Percentiles rank a stretch among this genome's conserved stretches.
These are phyloP conservation scores for Lomentospora prolificans DNA, from an alignment of 2,329 filamentous ascomycete species.

Conservation along the genomic window DNA sequence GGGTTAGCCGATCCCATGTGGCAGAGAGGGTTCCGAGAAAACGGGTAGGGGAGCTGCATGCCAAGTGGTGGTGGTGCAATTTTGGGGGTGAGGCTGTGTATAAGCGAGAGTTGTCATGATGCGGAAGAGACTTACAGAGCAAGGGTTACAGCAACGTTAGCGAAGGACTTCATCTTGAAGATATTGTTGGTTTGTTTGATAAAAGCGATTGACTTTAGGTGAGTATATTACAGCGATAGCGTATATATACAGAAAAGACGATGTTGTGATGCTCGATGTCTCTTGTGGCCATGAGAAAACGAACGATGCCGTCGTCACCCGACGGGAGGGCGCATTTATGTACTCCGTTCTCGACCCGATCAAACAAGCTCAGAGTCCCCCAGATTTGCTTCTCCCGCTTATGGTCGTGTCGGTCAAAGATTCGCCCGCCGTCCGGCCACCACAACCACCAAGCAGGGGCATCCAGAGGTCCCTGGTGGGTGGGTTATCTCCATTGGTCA, in stretches of 20 bases:
- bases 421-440: neutral
- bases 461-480: neutral
- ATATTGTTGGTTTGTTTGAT: neutral
- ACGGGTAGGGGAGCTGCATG: too few species aligned
- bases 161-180: slow-evolving; percentile 5
- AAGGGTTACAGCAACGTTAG: neutral
- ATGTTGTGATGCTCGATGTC: neutral
- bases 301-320: neutral
- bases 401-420: neutral
- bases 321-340: neutral
- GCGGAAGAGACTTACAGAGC: neutral
- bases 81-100: too few species aligned
- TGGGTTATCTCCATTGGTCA: slow-evolving; percentile 3
- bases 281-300: too few species aligned
- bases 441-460: too few species aligned
- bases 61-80: too few species aligned
- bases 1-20: neutral
- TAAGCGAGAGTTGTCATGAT: too few species aligned
- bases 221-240: neutral
- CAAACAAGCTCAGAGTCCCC: too few species aligned
- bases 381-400: neutral
- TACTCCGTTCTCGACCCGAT: too few species aligned
- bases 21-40: too few species aligned
- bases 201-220: slow-evolving; percentile 3
- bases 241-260: neutral